Base-by-base conservation (phyloP, 805 yeast species). In the Yarrowia alimentaria region DNA sequence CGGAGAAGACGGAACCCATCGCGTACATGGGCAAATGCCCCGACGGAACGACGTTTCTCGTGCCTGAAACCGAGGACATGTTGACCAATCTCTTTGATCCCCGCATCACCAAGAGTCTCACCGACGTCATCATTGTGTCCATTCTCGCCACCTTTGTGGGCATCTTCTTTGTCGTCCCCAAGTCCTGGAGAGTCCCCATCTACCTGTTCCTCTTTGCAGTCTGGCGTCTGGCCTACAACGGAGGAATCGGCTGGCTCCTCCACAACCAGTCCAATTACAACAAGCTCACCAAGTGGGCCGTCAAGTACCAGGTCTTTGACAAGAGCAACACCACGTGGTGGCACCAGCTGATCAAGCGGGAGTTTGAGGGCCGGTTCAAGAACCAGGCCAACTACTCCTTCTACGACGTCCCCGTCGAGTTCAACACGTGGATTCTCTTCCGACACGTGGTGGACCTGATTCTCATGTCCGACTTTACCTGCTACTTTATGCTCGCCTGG, bases 71-170 rank as follows among this genome's bases (percentile, higher is more conserved):
- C 22, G 83, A 82, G 60, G 95, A 86, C 62, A 85, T 86, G 93
- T 83, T 86, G 25, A 74, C 87, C 55, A 81, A 91, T 1, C 68
- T 87, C 43, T 80, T 86, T 58, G 91, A 86, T 67, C 93, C 94
- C 2, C 75, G 82, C 1, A 65, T 85, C 48, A 73, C 76, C 48
- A 87, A 86, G 61, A 81, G 90, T 0, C 65, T 76, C 47, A 73
- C 80, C 40, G 95, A 86, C 61, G 56, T 74, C n/a, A 57, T 76
- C 29, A 85, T 85, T 53, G 72, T 83, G 17, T 47, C 70, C 1
- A 61, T 75, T 1, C 62, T 80, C 33, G 30, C 65, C 4, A 57
- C 68, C 17, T 66, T 66, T 34, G 59, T 67, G n/a, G 51, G 54
- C 4, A 52, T 69, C 24, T 68, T 43, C 54, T 52, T 54, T 16